These are phyloP conservation scores for Fusarium sp. DNA, from an alignment of 2,329 filamentous ascomycete species.

Conservation along the genomic window DNA sequence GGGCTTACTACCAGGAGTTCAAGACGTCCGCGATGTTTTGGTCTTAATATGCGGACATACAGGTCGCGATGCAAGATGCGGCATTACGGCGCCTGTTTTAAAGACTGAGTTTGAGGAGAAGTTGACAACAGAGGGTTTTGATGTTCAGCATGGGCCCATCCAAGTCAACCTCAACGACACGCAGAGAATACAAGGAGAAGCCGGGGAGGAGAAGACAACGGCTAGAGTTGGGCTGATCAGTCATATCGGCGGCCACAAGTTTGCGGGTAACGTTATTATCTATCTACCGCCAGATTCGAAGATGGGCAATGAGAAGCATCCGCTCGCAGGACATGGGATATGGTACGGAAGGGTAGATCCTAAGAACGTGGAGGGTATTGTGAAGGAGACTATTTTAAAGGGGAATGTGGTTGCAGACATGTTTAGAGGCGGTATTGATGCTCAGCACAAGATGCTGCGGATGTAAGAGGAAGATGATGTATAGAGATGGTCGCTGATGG, in stretches of 20 bases:
- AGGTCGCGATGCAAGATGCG: slow-evolving; percentile 84
- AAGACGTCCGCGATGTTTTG: slow-evolving; percentile 74
- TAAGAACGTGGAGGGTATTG: slow-evolving; percentile 79
- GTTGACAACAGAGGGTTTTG: slow-evolving; percentile 63
- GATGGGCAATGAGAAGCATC: slow-evolving; percentile 61
- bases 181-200: slow-evolving; percentile 39
- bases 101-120: slow-evolving; percentile 75
- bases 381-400: slow-evolving; percentile 75
- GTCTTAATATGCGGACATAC: slow-evolving; percentile 92
- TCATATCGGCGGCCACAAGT: slow-evolving; percentile 88
- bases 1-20: slow-evolving; percentile 66
- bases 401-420: slow-evolving; percentile 78
- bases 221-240: slow-evolving; percentile 78
- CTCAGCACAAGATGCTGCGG: slow-evolving; percentile 65
- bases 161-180: slow-evolving; percentile 45
- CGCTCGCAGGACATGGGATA: slow-evolving; percentile 77
- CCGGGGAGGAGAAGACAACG: slow-evolving; percentile 44
- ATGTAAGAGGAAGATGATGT: slow-evolving; percentile 49
- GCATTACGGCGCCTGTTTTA: slow-evolving; percentile 81
- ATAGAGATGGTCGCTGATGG: slow-evolving; percentile 3
- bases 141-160: slow-evolving; percentile 62
- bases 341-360: slow-evolving; percentile 88
- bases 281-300: slow-evolving; percentile 74
- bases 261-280: slow-evolving; percentile 85
- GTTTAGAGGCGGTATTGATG: slow-evolving; percentile 77